Percentiles rank a stretch among this genome's conserved stretches.
These are phyloP conservation scores for Arthrinium phaeospermum DNA, from an alignment of 2,329 filamentous ascomycete genomes.

Conservation along the genomic window DNA sequence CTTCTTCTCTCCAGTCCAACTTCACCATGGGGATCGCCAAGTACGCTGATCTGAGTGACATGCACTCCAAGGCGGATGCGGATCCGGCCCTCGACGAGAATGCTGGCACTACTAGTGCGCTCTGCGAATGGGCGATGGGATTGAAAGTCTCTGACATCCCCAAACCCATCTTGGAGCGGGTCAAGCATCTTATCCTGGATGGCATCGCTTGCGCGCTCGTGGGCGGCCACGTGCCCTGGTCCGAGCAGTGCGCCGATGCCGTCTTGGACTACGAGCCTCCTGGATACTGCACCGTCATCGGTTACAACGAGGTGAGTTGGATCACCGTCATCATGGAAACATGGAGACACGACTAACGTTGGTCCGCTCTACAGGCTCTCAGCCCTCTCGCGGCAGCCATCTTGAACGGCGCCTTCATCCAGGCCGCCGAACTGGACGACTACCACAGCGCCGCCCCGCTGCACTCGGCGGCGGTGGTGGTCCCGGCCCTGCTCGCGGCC, in stretches of 20 bases:
- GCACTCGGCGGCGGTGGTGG: background rate
- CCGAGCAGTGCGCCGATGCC: conserved; percentile 41
- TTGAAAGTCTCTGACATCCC: conserved; percentile 33
- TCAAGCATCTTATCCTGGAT: conserved; percentile 50
- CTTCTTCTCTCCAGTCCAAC: no score
- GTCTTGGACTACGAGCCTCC: conserved; percentile 41
- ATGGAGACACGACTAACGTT: no score
- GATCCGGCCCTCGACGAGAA: background rate
- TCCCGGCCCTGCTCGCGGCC: conserved; percentile 45
- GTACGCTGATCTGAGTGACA: background rate
- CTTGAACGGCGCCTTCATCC: conserved; percentile 49
- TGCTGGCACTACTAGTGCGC: background rate
- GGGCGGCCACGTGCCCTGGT: conserved; percentile 47
- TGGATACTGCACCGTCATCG: conserved; percentile 32
- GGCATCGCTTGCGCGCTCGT: conserved; percentile 47
- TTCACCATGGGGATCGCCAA: background rate
- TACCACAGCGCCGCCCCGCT: no score
- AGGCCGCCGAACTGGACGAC: conserved; percentile 42
- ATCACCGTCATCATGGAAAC: background rate
- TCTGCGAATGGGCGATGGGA: background rate
- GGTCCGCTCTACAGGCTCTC: conserved; percentile 23
- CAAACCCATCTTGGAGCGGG: conserved; percentile 36
- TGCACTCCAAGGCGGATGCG: background rate
- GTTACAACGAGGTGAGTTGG: conserved; percentile 35
- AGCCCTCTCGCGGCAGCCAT: conserved; percentile 45